phyloP scores from a whole-genome alignment of 129 eudicot genomes.

The Logfia minima region DNA sequence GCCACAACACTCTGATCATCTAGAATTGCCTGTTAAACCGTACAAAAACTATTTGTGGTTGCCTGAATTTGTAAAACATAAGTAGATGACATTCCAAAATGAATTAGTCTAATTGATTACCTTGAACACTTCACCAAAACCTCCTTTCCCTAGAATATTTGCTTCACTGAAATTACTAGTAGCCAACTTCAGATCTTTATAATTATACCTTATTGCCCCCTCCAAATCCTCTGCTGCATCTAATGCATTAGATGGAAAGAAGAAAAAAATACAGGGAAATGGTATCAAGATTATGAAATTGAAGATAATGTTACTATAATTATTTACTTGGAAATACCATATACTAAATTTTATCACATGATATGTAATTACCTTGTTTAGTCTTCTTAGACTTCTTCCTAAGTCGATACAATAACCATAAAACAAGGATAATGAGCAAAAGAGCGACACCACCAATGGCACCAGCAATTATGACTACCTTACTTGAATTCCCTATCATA shows the following conservation, averaged over 20 bases:
- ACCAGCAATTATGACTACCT: constrained; percentile 44
- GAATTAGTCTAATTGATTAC: background rate
- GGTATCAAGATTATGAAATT: constrained; percentile 13
- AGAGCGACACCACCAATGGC: constrained; percentile 37
- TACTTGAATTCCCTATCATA: constrained; percentile 33
- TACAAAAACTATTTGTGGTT: background rate
- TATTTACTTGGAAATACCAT: background rate
- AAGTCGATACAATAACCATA: constrained; percentile 12
- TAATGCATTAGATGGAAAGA: constrained; percentile 24
- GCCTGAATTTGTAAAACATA: background rate
- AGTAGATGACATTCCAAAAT: background rate
- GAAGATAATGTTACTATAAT: background rate
- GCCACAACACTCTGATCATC: constrained; percentile 59
- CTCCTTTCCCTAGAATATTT: constrained; percentile 55
- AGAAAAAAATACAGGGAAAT: background rate
- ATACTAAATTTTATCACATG: background rate
- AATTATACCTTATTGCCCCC: constrained; percentile 38
- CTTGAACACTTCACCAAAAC: constrained; percentile 55
- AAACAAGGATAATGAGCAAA: constrained; percentile 4
- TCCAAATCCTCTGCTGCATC: constrained; percentile 43
- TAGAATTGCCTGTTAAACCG: constrained; percentile 43
- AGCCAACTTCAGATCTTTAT: constrained; percentile 27
- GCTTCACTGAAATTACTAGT: constrained; percentile 46
- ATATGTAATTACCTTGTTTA: constrained; percentile 38
- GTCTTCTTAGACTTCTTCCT: constrained; percentile 30